Conservation (phyloP, 1,284 basidiomycete species). For the Pulveroboletus sp. region DNA sequence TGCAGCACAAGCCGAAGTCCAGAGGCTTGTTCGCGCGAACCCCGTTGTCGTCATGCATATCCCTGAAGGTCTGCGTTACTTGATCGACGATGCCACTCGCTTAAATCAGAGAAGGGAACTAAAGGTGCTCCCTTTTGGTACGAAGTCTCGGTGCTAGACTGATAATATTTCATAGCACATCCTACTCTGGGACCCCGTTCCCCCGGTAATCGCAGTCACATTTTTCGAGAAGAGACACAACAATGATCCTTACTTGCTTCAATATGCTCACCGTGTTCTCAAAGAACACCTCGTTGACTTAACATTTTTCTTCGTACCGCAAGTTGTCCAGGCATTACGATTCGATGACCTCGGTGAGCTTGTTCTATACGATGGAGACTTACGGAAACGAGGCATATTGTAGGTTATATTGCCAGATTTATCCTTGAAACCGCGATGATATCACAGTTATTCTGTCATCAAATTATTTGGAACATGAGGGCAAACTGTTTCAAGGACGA, state of each 20-base stretch:
- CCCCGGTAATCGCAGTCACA: constrained; percentile 84
- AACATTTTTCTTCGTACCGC: constrained; percentile 99
- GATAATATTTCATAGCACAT: constrained; percentile 60
- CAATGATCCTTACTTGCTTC: constrained; percentile 84
- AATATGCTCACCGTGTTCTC: constrained; percentile 96
- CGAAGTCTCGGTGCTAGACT: constrained; percentile 6
- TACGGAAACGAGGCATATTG: constrained; percentile 1
- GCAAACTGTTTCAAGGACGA: constrained; percentile 97
- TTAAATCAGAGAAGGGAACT: constrained; percentile 62
- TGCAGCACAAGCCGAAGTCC: constrained; percentile 68
- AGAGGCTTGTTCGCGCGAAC: constrained; percentile 72
- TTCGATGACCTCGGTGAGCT: constrained; percentile 80
- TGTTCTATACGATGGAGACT: background rate
- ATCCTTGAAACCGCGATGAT: constrained; percentile 98
- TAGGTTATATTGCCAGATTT: constrained; percentile 93
- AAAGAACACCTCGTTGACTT: constrained; percentile 94
- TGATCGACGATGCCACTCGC: constrained; percentile 76
- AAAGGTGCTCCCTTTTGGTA: constrained; percentile 50
- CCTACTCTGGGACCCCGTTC: constrained; percentile 85
- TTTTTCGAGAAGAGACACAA: constrained; percentile 86
- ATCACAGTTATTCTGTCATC: constrained; percentile 98
- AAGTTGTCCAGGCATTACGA: constrained; percentile 95
- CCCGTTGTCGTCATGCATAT: constrained; percentile 73
- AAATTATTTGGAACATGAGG: constrained; percentile 99
- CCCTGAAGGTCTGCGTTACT: constrained; percentile 78